A percentile compares a stretch with the other conserved stretches of the same genome.
Conservation (phyloP, 345 rosid genomes). For the Citrus cavaleriei region DNA sequence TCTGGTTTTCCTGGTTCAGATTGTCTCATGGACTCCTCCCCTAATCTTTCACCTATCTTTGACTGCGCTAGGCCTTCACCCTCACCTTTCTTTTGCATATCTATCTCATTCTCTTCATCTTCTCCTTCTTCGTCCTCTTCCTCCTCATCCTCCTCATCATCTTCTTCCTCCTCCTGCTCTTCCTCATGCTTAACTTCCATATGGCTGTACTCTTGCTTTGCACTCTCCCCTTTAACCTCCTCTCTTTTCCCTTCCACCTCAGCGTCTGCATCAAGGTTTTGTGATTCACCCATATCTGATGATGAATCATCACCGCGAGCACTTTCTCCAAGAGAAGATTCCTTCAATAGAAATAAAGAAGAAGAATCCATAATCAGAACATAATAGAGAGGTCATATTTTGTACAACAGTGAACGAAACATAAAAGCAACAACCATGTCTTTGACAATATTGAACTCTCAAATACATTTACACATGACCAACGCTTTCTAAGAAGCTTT, state of each 20-base stretch:
- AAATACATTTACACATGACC: not conserved
- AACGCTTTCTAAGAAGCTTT: not conserved
- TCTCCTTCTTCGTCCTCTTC: slow-evolving; percentile 37
- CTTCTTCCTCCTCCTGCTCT: slow-evolving; percentile 36
- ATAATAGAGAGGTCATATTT: not conserved
- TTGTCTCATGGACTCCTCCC: slow-evolving; percentile 41
- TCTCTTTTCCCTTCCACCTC: slow-evolving; percentile 49
- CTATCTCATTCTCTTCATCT: slow-evolving; percentile 35
- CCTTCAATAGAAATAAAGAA: slow-evolving; percentile 33
- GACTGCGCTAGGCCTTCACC: slow-evolving; percentile 35
- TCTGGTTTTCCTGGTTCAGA: slow-evolving; percentile 35
- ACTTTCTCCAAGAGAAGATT: slow-evolving; percentile 57
- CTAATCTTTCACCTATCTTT: slow-evolving; percentile 28
- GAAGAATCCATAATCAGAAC: not conserved
- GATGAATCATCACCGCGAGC: slow-evolving; percentile 66
- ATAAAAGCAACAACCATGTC: not conserved
- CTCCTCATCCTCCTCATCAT: slow-evolving; percentile 31
- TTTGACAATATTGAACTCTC: not conserved
- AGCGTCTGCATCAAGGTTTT: slow-evolving; percentile 55
- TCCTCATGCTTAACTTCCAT: slow-evolving; percentile 33
- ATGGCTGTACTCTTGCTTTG: slow-evolving; percentile 39
- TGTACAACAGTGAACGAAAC: not conserved
- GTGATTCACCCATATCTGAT: slow-evolving; percentile 64
- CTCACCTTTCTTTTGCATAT: slow-evolving; percentile 36
- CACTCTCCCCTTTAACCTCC: slow-evolving; percentile 37